A percentile compares a stretch with the other conserved stretches of the same genome.
Evolutionary conservation across 352 stramenopile genomes (phyloP).

Genomic region (Peronospora destructor): DNA sequence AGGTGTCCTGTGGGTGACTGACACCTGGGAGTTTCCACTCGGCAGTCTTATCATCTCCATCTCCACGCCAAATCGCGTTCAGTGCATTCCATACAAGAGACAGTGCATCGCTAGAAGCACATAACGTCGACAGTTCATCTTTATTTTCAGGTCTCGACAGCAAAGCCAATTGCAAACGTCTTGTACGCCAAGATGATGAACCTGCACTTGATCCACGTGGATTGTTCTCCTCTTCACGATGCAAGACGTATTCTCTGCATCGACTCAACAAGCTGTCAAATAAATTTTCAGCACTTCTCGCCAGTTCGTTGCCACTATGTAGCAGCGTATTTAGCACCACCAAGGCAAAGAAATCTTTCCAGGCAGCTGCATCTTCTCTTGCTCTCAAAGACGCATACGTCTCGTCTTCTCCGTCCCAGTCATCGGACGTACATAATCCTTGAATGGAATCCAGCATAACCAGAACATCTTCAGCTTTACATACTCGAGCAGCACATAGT

Average conservation of each 20-base stretch:
- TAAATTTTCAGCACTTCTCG: constrained; percentile 38
- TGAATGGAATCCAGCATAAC: constrained; percentile 55
- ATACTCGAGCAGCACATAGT: constrained; percentile 48
- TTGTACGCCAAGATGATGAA: constrained; percentile 56
- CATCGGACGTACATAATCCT: constrained; percentile 49
- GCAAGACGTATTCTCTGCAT: constrained; percentile 63
- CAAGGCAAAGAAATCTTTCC: constrained; percentile 72
- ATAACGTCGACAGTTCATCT: constrained; percentile 43
- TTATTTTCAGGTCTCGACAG: constrained; percentile 59
- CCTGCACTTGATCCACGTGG: constrained; percentile 35
- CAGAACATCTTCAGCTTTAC: constrained; percentile 57
- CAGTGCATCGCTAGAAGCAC: constrained; percentile 54
- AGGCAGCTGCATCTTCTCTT: constrained; percentile 48
- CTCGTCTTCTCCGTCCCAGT: constrained; percentile 49
- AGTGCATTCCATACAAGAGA: constrained; percentile 56
- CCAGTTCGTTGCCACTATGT: constrained; percentile 48
- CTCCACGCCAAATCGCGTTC: constrained; percentile 29
- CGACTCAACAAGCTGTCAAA: constrained; percentile 66
- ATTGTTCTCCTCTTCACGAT: constrained; percentile 59
- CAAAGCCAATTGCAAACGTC: constrained; percentile 58
- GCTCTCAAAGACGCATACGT: constrained; percentile 30
- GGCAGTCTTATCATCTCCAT: constrained; percentile 28
- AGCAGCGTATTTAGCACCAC: constrained; percentile 67
- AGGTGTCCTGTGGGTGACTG: constrained; percentile 50
- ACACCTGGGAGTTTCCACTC: constrained; percentile 47